phyloP scores from a whole-genome alignment of 2,329 filamentous ascomycete genomes.

The Trichoderma gracile region DNA sequence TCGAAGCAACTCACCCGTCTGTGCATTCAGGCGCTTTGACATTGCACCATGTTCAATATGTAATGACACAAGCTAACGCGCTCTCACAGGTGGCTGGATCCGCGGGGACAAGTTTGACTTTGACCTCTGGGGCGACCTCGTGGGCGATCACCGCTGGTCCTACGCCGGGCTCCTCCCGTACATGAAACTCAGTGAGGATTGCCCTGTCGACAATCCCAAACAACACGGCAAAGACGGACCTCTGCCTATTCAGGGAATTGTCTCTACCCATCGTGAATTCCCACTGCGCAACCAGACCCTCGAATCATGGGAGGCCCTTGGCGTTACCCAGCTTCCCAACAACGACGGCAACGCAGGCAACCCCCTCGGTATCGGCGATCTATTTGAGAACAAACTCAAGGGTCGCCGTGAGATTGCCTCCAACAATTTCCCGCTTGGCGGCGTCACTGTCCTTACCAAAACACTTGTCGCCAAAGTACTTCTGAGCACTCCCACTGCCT shows the following conservation, averaged over 20 bases:
- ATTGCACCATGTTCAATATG: neutral
- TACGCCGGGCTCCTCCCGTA: conserved; percentile 48
- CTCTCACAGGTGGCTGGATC: conserved; percentile 39
- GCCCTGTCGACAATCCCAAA: conserved; percentile 36
- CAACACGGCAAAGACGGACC: conserved; percentile 43
- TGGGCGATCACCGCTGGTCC: conserved; percentile 45
- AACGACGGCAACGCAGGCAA: conserved; percentile 33
- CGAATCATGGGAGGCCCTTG: conserved; percentile 43
- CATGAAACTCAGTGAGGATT: conserved; percentile 42
- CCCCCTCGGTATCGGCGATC: conserved; percentile 37
- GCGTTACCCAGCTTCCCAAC: conserved; percentile 33
- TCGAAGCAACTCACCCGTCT: neutral
- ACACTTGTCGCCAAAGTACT: conserved; percentile 31
- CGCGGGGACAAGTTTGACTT: conserved; percentile 48
- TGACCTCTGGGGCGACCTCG: conserved; percentile 42
- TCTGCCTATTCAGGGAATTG: conserved; percentile 36
- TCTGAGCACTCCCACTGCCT: conserved; percentile 14
- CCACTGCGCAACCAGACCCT: conserved; percentile 40
- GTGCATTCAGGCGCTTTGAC: too few relatives aligned
- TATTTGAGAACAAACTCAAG: conserved; percentile 32
- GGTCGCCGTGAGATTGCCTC: conserved; percentile 31
- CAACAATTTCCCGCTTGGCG: conserved; percentile 30
- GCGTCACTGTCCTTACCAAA: conserved; percentile 33
- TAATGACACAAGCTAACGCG: neutral
- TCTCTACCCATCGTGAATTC: conserved; percentile 40